phyloP scores from a whole-genome alignment of 352 stramenopile genomes.

The Globisporangium solare region DNA sequence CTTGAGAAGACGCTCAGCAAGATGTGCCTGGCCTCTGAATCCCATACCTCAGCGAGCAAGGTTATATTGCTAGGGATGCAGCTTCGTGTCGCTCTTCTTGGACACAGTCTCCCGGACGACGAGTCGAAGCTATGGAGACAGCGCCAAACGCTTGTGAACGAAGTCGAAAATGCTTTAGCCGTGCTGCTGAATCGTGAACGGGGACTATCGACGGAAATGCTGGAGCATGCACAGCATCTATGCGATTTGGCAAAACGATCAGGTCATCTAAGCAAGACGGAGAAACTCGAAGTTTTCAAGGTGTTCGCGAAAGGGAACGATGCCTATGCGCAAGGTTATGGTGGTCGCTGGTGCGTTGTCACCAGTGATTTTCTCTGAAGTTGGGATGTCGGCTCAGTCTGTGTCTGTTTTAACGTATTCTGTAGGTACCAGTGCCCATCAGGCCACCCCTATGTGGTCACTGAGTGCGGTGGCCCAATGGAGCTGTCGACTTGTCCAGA shows the following conservation, averaged over 20 bases:
- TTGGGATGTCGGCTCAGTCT: not conserved
- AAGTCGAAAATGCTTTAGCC: not conserved
- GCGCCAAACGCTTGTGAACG: not conserved
- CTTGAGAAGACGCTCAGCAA: not conserved
- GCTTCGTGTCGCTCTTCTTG: not conserved
- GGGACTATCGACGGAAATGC: not conserved
- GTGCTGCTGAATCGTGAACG: not conserved
- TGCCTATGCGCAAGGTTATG: not conserved
- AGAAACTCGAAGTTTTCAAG: not conserved
- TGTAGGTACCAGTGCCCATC: conserved; percentile 43
- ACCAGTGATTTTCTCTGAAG: not conserved
- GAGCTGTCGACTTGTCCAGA: conserved; percentile 29
- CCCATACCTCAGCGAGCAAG: not conserved
- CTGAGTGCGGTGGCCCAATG: conserved; percentile 50
- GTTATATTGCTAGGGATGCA: not conserved
- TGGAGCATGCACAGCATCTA: not conserved
- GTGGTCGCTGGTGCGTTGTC: not conserved
- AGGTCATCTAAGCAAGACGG: not conserved
- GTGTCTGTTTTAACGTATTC: not conserved
- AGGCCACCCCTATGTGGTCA: conserved; percentile 56
- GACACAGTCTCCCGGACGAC: not conserved
- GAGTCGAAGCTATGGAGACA: not conserved
- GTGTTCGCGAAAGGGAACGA: not conserved
- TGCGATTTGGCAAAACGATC: not conserved
- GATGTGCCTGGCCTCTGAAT: not conserved